phyloP scores from a whole-genome alignment of 2,329 filamentous ascomycete genomes.

The Didymosphaeria variabile region DNA sequence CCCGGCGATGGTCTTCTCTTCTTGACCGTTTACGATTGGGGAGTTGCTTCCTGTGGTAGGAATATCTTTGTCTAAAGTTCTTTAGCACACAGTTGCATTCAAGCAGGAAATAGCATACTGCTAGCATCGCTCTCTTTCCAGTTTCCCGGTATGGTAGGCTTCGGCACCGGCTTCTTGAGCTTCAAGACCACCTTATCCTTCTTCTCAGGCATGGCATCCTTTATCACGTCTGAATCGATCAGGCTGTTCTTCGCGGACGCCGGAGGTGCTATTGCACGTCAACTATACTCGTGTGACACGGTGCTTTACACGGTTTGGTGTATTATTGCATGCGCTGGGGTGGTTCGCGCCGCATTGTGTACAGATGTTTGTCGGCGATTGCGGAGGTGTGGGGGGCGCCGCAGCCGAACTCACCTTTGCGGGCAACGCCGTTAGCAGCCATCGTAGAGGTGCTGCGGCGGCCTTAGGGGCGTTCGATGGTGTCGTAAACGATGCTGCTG shows the following conservation, averaged over 20 bases:
- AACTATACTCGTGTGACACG: conserved; percentile 14
- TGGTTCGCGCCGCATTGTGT: background rate
- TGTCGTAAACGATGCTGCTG: background rate
- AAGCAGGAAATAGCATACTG: conserved; percentile 55
- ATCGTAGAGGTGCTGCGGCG: conserved; percentile 27
- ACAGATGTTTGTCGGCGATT: background rate
- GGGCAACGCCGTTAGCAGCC: conserved; percentile 46
- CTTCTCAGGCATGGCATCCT: conserved; percentile 48
- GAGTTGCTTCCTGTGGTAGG: conserved; percentile 35
- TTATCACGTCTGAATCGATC: conserved; percentile 40
- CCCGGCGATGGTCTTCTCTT: conserved; percentile 77
- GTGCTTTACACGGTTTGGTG: background rate
- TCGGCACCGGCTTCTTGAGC: conserved; percentile 69
- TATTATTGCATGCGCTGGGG: background rate
- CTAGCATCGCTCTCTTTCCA: conserved; percentile 74
- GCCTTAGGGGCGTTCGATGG: background rate
- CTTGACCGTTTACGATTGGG: conserved; percentile 66
- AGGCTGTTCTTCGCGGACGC: conserved; percentile 37
- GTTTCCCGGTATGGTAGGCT: conserved; percentile 72
- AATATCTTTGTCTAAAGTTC: conserved; percentile 32
- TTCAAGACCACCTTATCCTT: conserved; percentile 53
- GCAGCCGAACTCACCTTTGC: conserved; percentile 43
- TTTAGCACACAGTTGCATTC: conserved; percentile 7
- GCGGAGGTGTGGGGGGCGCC: conserved; percentile 23
- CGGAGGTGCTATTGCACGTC: conserved; percentile 35